Conservation (phyloP, 176 grass and related monocot species). For the Dendrocalamus sinicus region DNA sequence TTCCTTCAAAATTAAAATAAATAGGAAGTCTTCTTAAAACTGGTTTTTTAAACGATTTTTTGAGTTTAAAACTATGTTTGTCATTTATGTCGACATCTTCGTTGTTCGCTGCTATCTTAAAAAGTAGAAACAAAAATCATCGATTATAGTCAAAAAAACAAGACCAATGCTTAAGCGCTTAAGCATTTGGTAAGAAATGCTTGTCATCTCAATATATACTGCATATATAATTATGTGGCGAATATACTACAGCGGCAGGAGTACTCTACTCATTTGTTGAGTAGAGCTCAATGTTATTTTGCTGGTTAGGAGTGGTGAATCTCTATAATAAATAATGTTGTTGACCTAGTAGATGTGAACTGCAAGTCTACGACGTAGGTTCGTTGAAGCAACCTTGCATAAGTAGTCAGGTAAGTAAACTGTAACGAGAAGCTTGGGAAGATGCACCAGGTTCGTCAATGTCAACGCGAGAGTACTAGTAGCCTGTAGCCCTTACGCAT, state of each 20-base stretch:
- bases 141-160: too few species aligned
- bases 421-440: conserved; percentile 15
- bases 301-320: not conserved
- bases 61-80: fast-evolving
- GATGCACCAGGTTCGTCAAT: not conserved
- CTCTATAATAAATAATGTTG: not conserved
- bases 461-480: conserved; percentile 35
- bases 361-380: conserved; percentile 40
- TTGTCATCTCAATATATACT: not conserved
- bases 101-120: fast-evolving
- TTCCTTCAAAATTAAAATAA: not conserved
- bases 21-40: too few species aligned
- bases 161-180: not conserved
- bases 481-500: not conserved
- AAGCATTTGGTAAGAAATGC: not conserved
- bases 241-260: not conserved
- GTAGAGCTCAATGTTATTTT: not conserved
- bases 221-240: not conserved
- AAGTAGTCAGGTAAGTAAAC: not conserved
- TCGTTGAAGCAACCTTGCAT: conserved; percentile 43
- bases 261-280: not conserved
- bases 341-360: conserved; percentile 49
- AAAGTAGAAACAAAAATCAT: too few species aligned
- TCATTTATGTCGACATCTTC: fast-evolving
- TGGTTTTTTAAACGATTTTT: too few species aligned